A percentile compares a stretch with the other conserved stretches of the same genome.
These are phyloP conservation scores for Xylaria polymorpha DNA, from an alignment of 2,329 filamentous ascomycete genomes.

Conservation along the genomic window DNA sequence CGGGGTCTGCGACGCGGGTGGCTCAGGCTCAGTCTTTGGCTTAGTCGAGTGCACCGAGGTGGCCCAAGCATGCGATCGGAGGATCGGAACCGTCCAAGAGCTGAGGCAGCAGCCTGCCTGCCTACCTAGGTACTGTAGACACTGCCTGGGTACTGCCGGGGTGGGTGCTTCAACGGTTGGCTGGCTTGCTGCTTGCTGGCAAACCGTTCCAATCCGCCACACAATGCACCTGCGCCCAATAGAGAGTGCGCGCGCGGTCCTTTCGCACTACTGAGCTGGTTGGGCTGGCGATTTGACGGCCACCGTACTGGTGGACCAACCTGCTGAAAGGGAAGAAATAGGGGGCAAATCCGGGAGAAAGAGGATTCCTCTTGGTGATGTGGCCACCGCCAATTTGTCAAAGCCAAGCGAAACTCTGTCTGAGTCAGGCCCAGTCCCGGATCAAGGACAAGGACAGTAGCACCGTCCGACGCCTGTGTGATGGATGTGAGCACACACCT, in stretches of 20 bases:
- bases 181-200: constrained; percentile 4
- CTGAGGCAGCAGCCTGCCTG: constrained; percentile 27
- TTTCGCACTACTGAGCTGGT: constrained; percentile 18
- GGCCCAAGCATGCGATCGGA: constrained; percentile 37
- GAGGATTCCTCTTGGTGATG: constrained; percentile 47
- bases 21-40: not conserved
- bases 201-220: constrained; percentile 13
- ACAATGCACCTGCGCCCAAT: constrained; percentile 34
- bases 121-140: not conserved
- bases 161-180: not conserved
- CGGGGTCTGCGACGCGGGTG: not conserved
- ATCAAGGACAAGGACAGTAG: constrained; percentile 43
- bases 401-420: constrained; percentile 52
- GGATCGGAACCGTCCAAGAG: constrained; percentile 30
- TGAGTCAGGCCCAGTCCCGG: constrained; percentile 48
- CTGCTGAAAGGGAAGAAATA: constrained; percentile 41
- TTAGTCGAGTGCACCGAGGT: not conserved
- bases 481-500: constrained; percentile 26
- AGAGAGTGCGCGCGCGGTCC: constrained; percentile 14
- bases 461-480: constrained; percentile 32
- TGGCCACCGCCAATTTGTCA: constrained; percentile 50
- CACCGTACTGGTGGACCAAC: constrained; percentile 41
- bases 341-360: constrained; percentile 41
- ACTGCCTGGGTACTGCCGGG: too few relatives aligned
- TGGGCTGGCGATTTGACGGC: constrained; percentile 24